Evolutionary conservation across 371 early-diverging fungal genomes (phyloP).

Genomic region (Circinella minor): DNA sequence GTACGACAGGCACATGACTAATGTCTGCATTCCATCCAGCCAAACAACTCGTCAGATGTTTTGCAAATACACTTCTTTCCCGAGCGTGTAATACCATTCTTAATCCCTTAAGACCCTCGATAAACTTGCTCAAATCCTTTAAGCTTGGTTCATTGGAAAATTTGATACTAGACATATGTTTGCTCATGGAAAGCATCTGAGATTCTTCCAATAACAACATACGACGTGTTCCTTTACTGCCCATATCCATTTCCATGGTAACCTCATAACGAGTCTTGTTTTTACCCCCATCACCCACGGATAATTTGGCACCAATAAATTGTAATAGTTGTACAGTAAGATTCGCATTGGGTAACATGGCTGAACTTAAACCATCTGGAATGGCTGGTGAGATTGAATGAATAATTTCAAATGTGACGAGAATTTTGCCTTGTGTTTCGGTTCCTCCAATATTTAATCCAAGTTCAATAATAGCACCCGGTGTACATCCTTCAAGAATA

Average conservation of each 20-base stretch:
- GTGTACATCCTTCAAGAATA: slow-evolving; percentile 58
- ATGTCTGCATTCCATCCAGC: slow-evolving; percentile 64
- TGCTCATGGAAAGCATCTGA: slow-evolving; percentile 19
- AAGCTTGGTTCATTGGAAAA: slow-evolving; percentile 62
- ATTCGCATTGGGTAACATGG: slow-evolving; percentile 52
- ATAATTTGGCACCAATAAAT: slow-evolving; percentile 51
- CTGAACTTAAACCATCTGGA: slow-evolving; percentile 26
- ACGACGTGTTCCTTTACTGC: slow-evolving; percentile 25
- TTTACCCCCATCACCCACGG: slow-evolving; percentile 42
- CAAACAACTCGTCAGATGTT: slow-evolving; percentile 60
- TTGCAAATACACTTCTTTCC: slow-evolving; percentile 62
- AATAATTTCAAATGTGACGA: slow-evolving; percentile 55
- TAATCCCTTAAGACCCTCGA: slow-evolving; percentile 51
- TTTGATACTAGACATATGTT: slow-evolving; percentile 31
- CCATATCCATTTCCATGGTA: slow-evolving; percentile 40
- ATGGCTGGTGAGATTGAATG: slow-evolving; percentile 49
- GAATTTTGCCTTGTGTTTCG: slow-evolving; percentile 29
- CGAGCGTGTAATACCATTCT: slow-evolving; percentile 60
- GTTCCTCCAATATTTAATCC: slow-evolving; percentile 44
- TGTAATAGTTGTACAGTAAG: slow-evolving; percentile 55
- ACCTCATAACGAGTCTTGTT: slow-evolving; percentile 46
- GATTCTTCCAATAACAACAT: slow-evolving; percentile 17
- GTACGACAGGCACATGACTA: slow-evolving; percentile 50
- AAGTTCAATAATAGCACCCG: slow-evolving; percentile 65
- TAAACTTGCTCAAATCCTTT: slow-evolving; percentile 52